Evolutionary conservation across 257 asterid genomes (phyloP), one percentile per base, ranked within the genome.

Genomic region (Haberlea rhodopensis): DNA sequence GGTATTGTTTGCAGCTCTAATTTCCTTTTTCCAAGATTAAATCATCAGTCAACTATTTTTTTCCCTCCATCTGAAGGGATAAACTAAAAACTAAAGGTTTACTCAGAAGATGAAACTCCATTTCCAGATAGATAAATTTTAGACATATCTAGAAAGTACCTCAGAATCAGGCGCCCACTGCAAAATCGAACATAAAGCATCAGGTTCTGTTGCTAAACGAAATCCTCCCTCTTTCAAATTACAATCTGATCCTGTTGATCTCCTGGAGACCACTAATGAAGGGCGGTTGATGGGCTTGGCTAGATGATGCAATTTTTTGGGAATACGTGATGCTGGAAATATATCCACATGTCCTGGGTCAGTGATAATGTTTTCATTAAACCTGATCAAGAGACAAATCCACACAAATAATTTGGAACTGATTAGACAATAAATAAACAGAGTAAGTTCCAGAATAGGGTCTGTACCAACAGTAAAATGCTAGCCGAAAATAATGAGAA

Each of bases 291-390:
- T 85, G 70, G 97, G 87, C 80, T 82, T 82, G 32, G 77, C 74
- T 28, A 92, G 88, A 78, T 89, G 95, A 68, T 79, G 89, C 75
- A 90, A 75, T 29, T 71, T 76, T 75, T 83, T 87, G 43, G 97
- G 90, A 67, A 92, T 75, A 57, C 84, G 85, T 23, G 96, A 81
- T 21, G 95, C 95, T 70, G 99, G 99, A 77, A 82, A 89, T 83
- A 92, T 81, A 79, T 92, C 97, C 86, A 87, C 90, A 60, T 85
- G 94, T 65, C 99, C 99, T 68, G 99, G 96, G 75, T 90, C 97
- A 61, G 67, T 73, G 75, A 89, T 71, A 70, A 89, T 89, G 83
- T 92, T 92, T 83, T 81, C 86, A 70, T 75, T 89, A 87, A 87
- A 92, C 95, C 99, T 92, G 88, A 72, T 74, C 55, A 52, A 67